Evolutionary conservation across 805 yeast species (phyloP).

Genomic region (Nakazawaea wickerhamii): DNA sequence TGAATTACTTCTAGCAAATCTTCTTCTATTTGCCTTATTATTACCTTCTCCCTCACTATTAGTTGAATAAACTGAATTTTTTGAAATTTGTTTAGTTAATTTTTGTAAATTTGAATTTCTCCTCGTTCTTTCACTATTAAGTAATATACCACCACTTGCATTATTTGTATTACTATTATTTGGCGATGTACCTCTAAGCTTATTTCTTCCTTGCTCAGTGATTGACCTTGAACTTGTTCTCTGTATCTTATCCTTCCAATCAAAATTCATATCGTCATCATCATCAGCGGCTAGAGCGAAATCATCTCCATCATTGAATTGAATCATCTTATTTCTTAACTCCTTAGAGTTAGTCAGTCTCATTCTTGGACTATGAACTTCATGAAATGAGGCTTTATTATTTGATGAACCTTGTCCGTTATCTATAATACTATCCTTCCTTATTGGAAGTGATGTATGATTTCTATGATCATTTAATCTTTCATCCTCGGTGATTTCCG

Average conservation of each 20-base stretch:
- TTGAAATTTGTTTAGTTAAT: conserved; percentile 24
- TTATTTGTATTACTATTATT: background rate
- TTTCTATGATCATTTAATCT: conserved; percentile 30
- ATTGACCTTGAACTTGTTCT: conserved; percentile 31
- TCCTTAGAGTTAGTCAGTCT: conserved; percentile 8
- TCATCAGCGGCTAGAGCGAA: conserved; percentile 5
- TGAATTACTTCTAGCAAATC: conserved; percentile 3
- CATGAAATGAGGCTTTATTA: background rate
- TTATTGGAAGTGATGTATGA: conserved; percentile 29
- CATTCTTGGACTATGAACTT: background rate
- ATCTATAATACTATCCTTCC: conserved; percentile 18
- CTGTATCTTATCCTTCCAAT: background rate
- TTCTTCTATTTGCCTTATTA: conserved; percentile 4
- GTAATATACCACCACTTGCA: conserved; percentile 10
- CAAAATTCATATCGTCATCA: conserved; percentile 1
- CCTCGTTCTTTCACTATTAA: conserved; percentile 13
- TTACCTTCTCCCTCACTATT: conserved; percentile 10
- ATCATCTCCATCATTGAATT: conserved; percentile 12
- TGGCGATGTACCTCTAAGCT: conserved; percentile 26
- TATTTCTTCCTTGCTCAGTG: conserved; percentile 36
- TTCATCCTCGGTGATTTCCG: conserved; percentile 31
- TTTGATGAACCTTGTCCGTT: background rate
- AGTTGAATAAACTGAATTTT: conserved; percentile 20
- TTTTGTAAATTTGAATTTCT: conserved; percentile 15
- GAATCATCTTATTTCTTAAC: conserved; percentile 13